Evolutionary conservation across 305 asterid genomes (phyloP), one percentile per base, ranked within the genome.

Genomic region (Galium porrigens): DNA sequence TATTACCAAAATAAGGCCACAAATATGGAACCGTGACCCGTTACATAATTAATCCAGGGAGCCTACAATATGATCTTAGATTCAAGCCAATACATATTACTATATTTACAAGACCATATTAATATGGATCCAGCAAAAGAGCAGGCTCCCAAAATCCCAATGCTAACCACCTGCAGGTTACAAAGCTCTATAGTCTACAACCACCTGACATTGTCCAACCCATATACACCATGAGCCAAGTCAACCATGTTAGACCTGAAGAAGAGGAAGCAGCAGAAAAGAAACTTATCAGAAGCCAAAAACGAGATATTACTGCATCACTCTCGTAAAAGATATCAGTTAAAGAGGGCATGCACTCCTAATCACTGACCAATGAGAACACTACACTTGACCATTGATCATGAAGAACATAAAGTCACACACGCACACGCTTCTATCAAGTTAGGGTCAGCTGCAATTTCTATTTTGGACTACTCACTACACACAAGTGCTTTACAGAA

Each of bases 181-280:
- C 15, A n/a, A 63, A 41, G 68, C 46, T 20, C 41, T 15, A 27
- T 4, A 64, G 18, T 25, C 58, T 63, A n/a, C 18, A 3, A 63
- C 33, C 30, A 6, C n/a, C 41, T 27, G 57, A 52, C 6, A 15
- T 1, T 63, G 3, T 27, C 6, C 37, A 48, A 6, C 30, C 49
- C 58, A 39, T 64, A 27, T 29, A 46, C 58, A 64, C 18, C 29
- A 44, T 5, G 30, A 52, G 51, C 41, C 67, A 44, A 49, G 37
- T 63, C 67, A 63, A 34, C 67, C 49, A 44, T 42, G 67, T 44
- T 44, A 63, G 8, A 44, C 57, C 57, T 44, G 67, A 14, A 46
- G 29, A 62, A 30, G 30, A 41, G 20, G 58, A 52, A 20, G 30
- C 22, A 18, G 32, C 11, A 20, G 39, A 53, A 18, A 53, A 8